Base-by-base conservation (phyloP, 164 flowering plant genomes). In the Piper betle region DNA sequence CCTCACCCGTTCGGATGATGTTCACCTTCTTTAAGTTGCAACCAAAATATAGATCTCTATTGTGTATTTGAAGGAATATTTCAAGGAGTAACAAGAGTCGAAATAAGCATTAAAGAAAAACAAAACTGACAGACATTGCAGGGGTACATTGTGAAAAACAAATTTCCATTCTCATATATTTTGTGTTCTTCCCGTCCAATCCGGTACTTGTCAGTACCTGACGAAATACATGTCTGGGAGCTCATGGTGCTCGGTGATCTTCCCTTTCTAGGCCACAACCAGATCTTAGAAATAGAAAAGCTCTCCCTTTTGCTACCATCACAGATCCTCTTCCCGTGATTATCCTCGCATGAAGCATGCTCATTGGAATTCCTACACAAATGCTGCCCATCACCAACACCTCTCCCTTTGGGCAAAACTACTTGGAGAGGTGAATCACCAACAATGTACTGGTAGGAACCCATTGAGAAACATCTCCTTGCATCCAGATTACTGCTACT, bases 271-370 rank as follows among this genome's bases (percentile, higher is more conserved):
- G 97, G 76, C 97, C 97, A 90, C 15, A 81, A 82, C 97, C 97
- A 91, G 59, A 84, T 80, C 82, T 90, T 90, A 57, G 97, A 90
- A 39, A 90, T 82, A 53, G 97, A 90, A 59, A 84, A 85, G 72
- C 97, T 91, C 56, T 91, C 97, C 61, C 84, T 81, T 79, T 72
- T 82, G 33, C 63, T 75, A 41, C 81, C 73, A 19, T 65, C 66
- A 62, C 74, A 75, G 55, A 85, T 74, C 68, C 71, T 84, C 79
- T 80, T 80, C 13, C 76, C 87, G 9, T 80, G 87, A 53, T 59
- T 18, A 55, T 81, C 83, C 57, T 78, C 78, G 52, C 42, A 58
- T 43, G 69, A 53, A 15, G 58, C 64, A 63, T 66, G 66, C 42
- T 54, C 75, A 64, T 63, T 50, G 43, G 59, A 72, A 54, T 69